These are phyloP conservation scores for Evernia prunastri DNA, from an alignment of 495 filamentous ascomycete species.

Conservation along the genomic window DNA sequence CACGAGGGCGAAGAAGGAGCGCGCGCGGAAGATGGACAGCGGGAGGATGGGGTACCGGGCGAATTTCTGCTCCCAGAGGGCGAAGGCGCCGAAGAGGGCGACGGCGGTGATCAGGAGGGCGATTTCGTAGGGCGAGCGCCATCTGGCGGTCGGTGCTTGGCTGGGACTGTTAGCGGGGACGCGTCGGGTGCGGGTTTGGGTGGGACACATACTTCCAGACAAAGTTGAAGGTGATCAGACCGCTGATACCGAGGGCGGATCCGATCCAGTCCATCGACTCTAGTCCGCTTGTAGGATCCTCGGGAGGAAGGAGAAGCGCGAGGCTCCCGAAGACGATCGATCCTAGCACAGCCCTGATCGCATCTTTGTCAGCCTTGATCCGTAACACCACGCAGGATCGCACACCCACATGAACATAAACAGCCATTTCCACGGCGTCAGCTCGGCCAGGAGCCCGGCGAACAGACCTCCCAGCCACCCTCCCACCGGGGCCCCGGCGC, in stretches of 20 bases:
- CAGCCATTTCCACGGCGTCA: slow-evolving; percentile 43
- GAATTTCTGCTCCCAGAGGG: slow-evolving; percentile 42
- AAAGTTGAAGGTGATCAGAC: slow-evolving; percentile 48
- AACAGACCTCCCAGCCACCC: slow-evolving; percentile 41
- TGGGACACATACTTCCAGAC: slow-evolving; percentile 45
- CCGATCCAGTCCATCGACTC: slow-evolving; percentile 47
- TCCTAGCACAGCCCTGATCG: slow-evolving; percentile 34
- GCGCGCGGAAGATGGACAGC: slow-evolving; percentile 44
- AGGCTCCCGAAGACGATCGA: slow-evolving; percentile 31
- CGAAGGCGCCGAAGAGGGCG: slow-evolving; percentile 36
- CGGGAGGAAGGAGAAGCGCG: slow-evolving; percentile 34
- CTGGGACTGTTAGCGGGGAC: slow-evolving; percentile 26
- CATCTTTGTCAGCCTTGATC: not conserved
- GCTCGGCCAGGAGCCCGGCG: slow-evolving; percentile 38
- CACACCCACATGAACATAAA: slow-evolving; percentile 43
- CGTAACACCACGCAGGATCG: not conserved
- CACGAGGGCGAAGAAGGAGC: slow-evolving; percentile 43
- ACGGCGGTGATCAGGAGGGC: slow-evolving; percentile 40
- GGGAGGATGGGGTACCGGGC: slow-evolving; percentile 44
- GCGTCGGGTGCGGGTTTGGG: not conserved
- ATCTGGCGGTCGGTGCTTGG: slow-evolving; percentile 47
- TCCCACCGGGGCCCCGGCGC: slow-evolving; percentile 44
- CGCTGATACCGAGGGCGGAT: slow-evolving; percentile 39
- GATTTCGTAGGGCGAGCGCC: slow-evolving; percentile 42
- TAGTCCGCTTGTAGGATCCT: slow-evolving; percentile 37